Evolutionary conservation across 768 basidiomycete genomes (phyloP).

Genomic region (Hygrophoropsis aurantiaca): DNA sequence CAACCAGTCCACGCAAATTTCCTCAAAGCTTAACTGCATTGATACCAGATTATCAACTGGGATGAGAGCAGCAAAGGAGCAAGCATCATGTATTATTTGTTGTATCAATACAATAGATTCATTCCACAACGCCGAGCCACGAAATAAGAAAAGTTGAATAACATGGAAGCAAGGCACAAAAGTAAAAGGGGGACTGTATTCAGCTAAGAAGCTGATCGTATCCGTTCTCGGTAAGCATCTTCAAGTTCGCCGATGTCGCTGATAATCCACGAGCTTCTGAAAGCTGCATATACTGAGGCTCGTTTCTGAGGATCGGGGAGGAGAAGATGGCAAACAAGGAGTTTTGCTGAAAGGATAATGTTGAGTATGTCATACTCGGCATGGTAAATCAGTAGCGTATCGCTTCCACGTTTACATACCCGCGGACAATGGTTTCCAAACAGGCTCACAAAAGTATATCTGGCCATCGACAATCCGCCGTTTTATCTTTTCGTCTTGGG

Average conservation of each 20-base stretch:
- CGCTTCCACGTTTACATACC: conserved; percentile 41
- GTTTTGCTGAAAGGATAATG: conserved; percentile 45
- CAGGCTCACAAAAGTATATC: conserved; percentile 50
- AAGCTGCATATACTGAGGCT: conserved; percentile 61
- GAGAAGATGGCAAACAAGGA: conserved; percentile 61
- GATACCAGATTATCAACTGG: too few species aligned
- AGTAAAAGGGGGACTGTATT: too few species aligned
- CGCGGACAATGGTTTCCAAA: conserved; percentile 58
- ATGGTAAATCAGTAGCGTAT: not conserved
- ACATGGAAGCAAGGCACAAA: too few species aligned
- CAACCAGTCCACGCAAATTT: conserved; percentile 80
- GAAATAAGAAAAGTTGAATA: too few species aligned
- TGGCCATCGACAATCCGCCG: conserved; percentile 65
- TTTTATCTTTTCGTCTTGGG: conserved; percentile 64
- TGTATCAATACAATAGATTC: too few species aligned
- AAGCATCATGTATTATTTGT: too few species aligned
- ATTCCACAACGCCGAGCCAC: too few species aligned
- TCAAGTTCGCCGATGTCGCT: conserved; percentile 62
- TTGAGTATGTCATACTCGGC: not conserved
- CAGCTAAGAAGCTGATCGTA: conserved; percentile 22
- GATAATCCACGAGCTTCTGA: conserved; percentile 66
- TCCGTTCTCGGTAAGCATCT: conserved; percentile 56
- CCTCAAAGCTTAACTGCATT: conserved; percentile 59
- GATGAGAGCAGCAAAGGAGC: too few species aligned
- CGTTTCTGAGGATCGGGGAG: conserved; percentile 55